These are phyloP conservation scores for Paramecium caudatum DNA, from an alignment of 73 alveolate species.

Conservation along the genomic window DNA sequence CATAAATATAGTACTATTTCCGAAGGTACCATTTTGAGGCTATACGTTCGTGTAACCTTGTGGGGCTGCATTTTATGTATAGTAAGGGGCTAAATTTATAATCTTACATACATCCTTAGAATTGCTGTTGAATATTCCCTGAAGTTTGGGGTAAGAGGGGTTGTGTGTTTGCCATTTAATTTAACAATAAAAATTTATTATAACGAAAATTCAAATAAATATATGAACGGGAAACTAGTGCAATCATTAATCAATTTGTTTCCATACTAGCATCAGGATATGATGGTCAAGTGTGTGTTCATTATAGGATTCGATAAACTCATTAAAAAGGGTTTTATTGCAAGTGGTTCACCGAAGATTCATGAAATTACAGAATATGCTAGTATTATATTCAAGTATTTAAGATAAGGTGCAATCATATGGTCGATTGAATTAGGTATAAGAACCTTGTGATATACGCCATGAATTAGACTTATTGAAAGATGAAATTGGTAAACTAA, in stretches of 20 bases:
- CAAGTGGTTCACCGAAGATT: slow-evolving; percentile 21
- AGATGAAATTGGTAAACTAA: slow-evolving; percentile 57
- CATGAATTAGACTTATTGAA: slow-evolving; percentile 16
- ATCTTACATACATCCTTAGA: too few species aligned
- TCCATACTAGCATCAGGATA: slow-evolving; percentile 29
- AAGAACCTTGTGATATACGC: slow-evolving; percentile 46
- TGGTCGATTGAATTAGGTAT: slow-evolving; percentile 5
- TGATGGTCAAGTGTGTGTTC: slow-evolving; percentile 50
- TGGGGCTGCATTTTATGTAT: too few species aligned
- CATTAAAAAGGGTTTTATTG: slow-evolving; percentile 15
- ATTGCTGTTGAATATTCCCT: too few species aligned
- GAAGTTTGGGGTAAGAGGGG: too few species aligned
- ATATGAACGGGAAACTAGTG: slow-evolving; percentile 55
- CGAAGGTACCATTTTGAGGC: too few species aligned
- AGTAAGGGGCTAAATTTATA: too few species aligned
- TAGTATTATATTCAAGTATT: background rate
- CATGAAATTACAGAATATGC: slow-evolving; percentile 58
- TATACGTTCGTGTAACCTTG: too few species aligned
- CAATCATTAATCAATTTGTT: slow-evolving; percentile 48
- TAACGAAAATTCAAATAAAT: slow-evolving; percentile 53
- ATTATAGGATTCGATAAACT: slow-evolving; percentile 51
- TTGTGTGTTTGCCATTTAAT: too few species aligned
- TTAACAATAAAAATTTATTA: slow-evolving; percentile 39
- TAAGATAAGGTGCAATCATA: slow-evolving; percentile 22
- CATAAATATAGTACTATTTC: too few species aligned